These are phyloP conservation scores for Mucuna pruriens DNA, from an alignment of 306 rosid genomes.

Conservation along the genomic window DNA sequence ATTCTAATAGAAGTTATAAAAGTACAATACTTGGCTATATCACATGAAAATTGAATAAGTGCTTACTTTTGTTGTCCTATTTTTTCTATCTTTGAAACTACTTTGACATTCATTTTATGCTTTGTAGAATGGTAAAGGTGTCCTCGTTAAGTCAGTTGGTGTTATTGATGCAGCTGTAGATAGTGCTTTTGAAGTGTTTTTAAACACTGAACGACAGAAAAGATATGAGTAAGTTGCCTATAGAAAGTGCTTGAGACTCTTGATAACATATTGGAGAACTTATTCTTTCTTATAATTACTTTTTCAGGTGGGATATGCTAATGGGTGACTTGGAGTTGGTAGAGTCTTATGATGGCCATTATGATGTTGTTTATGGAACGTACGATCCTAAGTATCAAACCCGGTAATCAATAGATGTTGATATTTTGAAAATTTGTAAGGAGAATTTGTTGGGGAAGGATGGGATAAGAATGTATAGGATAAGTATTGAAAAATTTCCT, in stretches of 20 bases:
- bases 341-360: slow-evolving; percentile 81
- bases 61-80: background rate
- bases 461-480: background rate
- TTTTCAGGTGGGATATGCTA: slow-evolving; percentile 96
- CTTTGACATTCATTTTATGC: slow-evolving; percentile 36
- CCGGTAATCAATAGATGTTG: slow-evolving; percentile 53
- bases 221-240: slow-evolving; percentile 84
- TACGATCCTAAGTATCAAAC: slow-evolving; percentile 84
- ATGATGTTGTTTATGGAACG: slow-evolving; percentile 87
- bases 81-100: slow-evolving; percentile 13
- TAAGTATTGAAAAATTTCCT: no score
- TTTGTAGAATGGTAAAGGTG: slow-evolving; percentile 79
- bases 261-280: background rate
- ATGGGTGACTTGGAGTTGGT: slow-evolving; percentile 86
- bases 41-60: background rate
- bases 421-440: background rate
- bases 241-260: background rate
- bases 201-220: slow-evolving; percentile 67
- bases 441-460: background rate
- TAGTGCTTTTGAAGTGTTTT: slow-evolving; percentile 74
- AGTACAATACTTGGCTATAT: background rate
- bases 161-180: slow-evolving; percentile 85
- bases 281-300: slow-evolving; percentile 25
- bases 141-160: slow-evolving; percentile 83
- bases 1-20: background rate